A percentile compares a stretch with the other conserved stretches of the same genome.
Evolutionary conservation across 768 basidiomycete species (phyloP).

Genomic region (Lentinula sp.): DNA sequence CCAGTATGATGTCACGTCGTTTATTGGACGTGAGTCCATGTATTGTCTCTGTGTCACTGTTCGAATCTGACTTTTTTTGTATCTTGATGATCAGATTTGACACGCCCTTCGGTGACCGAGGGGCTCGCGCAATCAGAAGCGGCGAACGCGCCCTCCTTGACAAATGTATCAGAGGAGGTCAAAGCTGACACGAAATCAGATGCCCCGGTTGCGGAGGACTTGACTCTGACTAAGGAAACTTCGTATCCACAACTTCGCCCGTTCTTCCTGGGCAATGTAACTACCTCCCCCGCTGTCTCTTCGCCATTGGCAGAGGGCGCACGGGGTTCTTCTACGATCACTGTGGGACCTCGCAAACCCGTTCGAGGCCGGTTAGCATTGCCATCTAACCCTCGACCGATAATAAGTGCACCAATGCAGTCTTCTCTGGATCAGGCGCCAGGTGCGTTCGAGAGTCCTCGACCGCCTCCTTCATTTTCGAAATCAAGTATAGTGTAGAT

Average conservation of each 20-base stretch:
- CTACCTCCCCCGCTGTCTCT: conserved; percentile 17
- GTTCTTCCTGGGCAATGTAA: conserved; percentile 25
- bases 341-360: conserved; percentile 22
- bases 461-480: conserved; percentile 34
- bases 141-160: conserved; percentile 11
- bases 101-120: background rate
- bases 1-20: conserved; percentile 70
- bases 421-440: conserved; percentile 11
- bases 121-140: conserved; percentile 13
- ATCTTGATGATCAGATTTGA: background rate
- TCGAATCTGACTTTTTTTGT: background rate
- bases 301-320: conserved; percentile 13
- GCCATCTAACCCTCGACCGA: conserved; percentile 18
- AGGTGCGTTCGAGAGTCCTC: conserved; percentile 29
- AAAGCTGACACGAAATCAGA: conserved; percentile 14
- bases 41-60: background rate
- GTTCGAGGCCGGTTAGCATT: conserved; percentile 14
- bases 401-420: conserved; percentile 23
- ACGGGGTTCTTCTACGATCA: conserved; percentile 11
- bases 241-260: conserved; percentile 19
- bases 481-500: background rate
- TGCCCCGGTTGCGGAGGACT: conserved; percentile 6
- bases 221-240: conserved; percentile 2
- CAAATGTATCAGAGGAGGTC: background rate
- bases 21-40: conserved; percentile 44